Base-by-base conservation (phyloP, 2,329 filamentous ascomycete genomes). In the Ophiostoma sp. region DNA sequence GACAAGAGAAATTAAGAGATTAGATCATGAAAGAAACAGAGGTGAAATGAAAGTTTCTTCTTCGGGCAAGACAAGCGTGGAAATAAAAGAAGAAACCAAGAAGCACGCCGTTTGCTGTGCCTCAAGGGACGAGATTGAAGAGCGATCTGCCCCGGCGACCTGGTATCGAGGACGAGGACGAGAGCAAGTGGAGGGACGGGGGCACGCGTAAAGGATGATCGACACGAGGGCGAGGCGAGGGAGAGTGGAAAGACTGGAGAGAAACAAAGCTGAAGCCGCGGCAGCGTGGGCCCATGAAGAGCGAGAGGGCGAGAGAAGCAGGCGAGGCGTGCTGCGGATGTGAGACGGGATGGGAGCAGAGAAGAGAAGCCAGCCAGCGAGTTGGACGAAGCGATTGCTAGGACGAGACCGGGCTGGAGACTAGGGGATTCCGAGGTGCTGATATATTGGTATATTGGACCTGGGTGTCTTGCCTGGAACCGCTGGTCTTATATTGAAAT, bases 191-290 rank as follows among this genome's bases (percentile, higher is more conserved):
- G 49, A 55, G 49, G 27, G 27, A 27, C 27, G 27, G 27, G 27
- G 27, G 14, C 14, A 49, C 36, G 47, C 45, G 27, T 58, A 68
- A 18, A 42, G 41, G 41, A 62, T 40, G 42, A 66, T 63, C 63
- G 64, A 49, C 63, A 49, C 49, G 40, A 65, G 67, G 63, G 63
- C 67, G 49, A 65, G 47, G n/a, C 27, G 62, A 64, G 40, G 62
- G 40, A 44, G 40, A 64, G 62, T 41, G 38, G 58, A 62, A 62
- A n/a, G 38, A n/a, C 49, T 49, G 52, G 62, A 55, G 62, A 60
- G 47, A 60, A 49, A 49, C 16, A 47, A 27, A 9, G 63, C 27
- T 68, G 49, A 42, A 16, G 40, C 41, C 11, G 62, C 14, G 41
- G 64, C 14, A 27, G 40, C 14, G 47, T 52, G 52, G 67, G 16